Evolutionary conservation across 495 filamentous ascomycete species (phyloP).

Genomic region (Penicillium malachiteum): DNA sequence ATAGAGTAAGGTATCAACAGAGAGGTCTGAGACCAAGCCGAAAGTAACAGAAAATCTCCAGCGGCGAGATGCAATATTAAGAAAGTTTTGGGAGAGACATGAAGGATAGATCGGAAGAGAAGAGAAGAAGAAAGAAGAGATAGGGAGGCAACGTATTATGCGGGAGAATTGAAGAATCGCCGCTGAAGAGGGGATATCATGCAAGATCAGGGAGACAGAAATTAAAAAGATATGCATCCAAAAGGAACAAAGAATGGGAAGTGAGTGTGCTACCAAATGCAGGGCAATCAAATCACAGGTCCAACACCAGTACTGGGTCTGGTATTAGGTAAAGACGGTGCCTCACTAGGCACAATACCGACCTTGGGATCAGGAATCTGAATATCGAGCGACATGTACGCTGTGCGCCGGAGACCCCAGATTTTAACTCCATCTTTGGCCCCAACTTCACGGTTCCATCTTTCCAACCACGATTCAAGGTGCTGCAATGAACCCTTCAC

Average conservation of each 20-base stretch:
- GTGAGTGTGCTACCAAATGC: constrained; percentile 15
- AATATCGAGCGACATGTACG: constrained; percentile 86
- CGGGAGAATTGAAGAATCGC: not conserved
- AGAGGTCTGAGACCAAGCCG: constrained; percentile 3
- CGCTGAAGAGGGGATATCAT: constrained; percentile 33
- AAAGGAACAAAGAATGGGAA: constrained; percentile 20
- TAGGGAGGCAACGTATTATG: no score
- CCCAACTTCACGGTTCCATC: constrained; percentile 71
- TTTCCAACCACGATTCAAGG: constrained; percentile 75
- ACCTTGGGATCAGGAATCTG: constrained; percentile 82
- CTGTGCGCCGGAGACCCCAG: constrained; percentile 74
- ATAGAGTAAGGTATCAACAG: constrained; percentile 9
- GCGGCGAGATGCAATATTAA: constrained; percentile 13
- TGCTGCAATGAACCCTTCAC: constrained; percentile 65
- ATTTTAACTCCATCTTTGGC: constrained; percentile 62
- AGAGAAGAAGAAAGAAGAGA: constrained; percentile 1
- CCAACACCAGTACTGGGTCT: constrained; percentile 39
- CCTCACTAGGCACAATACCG: constrained; percentile 46
- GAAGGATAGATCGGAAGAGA: not conserved
- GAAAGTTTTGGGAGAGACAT: constrained; percentile 6
- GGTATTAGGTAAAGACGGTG: constrained; percentile 36
- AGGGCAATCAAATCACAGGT: constrained; percentile 16
- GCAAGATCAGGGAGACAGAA: constrained; percentile 10
- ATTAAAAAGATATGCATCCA: not conserved
- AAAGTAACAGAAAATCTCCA: constrained; percentile 11